Evolutionary conservation across 2,329 filamentous ascomycete species (phyloP).

Genomic region (Amylocarpus encephaloides): DNA sequence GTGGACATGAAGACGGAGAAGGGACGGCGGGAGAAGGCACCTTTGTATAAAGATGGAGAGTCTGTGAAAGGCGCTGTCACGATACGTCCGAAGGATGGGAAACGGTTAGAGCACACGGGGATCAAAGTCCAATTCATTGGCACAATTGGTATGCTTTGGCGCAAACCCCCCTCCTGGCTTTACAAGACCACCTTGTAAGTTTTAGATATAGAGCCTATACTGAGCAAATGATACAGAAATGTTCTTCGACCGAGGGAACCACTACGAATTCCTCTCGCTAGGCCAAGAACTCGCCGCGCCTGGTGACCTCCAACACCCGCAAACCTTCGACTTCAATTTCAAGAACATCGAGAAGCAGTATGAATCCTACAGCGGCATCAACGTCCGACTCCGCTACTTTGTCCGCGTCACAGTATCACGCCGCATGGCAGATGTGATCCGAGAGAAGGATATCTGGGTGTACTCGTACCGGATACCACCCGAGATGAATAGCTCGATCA

Average conservation of each 20-base stretch:
- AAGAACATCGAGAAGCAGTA: constrained; percentile 99
- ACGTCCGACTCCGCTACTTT: constrained; percentile 98
- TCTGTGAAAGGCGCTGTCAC: constrained; percentile 96
- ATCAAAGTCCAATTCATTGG: constrained; percentile 99
- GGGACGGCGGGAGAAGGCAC: constrained; percentile 92
- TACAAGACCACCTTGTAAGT: neutral
- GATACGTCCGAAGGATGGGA: constrained; percentile 93
- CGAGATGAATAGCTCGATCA: constrained; percentile 97
- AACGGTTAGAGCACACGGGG: constrained; percentile 93
- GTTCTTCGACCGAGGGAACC: constrained; percentile 99
- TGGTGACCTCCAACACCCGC: constrained; percentile 95
- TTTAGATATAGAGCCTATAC: neutral
- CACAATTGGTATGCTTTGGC: constrained; percentile 67
- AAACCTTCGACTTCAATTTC: constrained; percentile 99
- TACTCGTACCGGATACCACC: constrained; percentile 97
- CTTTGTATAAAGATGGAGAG: constrained; percentile 95
- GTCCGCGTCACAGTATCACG: constrained; percentile 93
- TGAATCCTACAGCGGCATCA: constrained; percentile 99
- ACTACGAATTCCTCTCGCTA: constrained; percentile 97
- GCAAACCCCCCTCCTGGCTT: neutral
- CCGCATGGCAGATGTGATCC: constrained; percentile 94
- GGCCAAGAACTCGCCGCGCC: constrained; percentile 95
- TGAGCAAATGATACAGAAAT: constrained; percentile 63
- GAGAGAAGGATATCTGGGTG: constrained; percentile 99
- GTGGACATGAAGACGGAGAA: constrained; percentile 99